Evolutionary conservation across 805 yeast species (phyloP).

Genomic region (Clavispora fructus): DNA sequence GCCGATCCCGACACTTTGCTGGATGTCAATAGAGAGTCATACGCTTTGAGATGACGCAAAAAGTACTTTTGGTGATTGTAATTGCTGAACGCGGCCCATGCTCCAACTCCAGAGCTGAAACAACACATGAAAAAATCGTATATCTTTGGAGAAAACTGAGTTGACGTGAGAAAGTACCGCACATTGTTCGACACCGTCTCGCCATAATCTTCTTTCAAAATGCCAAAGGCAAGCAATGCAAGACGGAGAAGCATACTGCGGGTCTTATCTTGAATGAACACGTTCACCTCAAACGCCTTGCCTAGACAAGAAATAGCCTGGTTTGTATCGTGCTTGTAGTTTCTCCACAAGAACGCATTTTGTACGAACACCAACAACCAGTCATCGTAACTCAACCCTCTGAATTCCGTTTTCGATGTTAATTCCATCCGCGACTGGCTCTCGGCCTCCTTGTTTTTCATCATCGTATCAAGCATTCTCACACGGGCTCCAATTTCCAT

Average conservation of each 20-base stretch:
- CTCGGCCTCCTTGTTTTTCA: slow-evolving; percentile 46
- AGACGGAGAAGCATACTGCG: slow-evolving; percentile 57
- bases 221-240: slow-evolving; percentile 60
- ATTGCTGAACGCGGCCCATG: slow-evolving; percentile 60
- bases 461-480: slow-evolving; percentile 59
- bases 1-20: slow-evolving; percentile 72
- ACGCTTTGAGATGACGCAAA: slow-evolving; percentile 83
- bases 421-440: slow-evolving; percentile 27
- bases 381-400: slow-evolving; percentile 69
- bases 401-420: slow-evolving; percentile 54
- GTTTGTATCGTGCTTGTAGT: slow-evolving; percentile 59
- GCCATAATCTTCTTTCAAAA: slow-evolving; percentile 43
- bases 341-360: slow-evolving; percentile 63
- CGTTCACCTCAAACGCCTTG: slow-evolving; percentile 71
- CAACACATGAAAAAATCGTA: slow-evolving; percentile 63
- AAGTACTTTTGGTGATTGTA: slow-evolving; percentile 87
- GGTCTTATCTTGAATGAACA: slow-evolving; percentile 62
- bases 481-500: slow-evolving; percentile 70
- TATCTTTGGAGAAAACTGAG: slow-evolving; percentile 70
- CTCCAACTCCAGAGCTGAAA: slow-evolving; percentile 55
- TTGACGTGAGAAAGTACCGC: slow-evolving; percentile 58
- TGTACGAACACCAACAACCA: slow-evolving; percentile 88
- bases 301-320: slow-evolving; percentile 50
- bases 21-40: slow-evolving; percentile 59
- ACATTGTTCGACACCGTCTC: slow-evolving; percentile 50